Conservation (phyloP, 306 rosid genomes). For the Castanopsis chinensis region DNA sequence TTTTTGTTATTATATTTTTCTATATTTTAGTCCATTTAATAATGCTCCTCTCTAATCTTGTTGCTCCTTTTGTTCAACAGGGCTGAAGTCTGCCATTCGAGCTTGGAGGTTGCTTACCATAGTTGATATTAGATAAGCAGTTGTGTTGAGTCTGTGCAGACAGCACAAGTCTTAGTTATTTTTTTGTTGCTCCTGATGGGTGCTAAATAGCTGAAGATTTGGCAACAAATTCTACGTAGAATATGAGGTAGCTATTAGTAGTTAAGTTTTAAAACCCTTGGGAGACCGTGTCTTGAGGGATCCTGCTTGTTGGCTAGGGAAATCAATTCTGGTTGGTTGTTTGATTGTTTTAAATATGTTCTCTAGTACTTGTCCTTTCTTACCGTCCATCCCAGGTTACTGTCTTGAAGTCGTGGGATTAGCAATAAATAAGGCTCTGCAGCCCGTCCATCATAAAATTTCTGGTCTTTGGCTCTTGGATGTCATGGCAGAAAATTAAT, state of each 20-base stretch:
- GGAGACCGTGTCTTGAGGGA: conserved; percentile 34
- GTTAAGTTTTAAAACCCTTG: conserved; percentile 36
- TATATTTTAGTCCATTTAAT: neutral
- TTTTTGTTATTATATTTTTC: neutral
- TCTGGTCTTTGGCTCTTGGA: conserved; percentile 60
- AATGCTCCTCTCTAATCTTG: neutral
- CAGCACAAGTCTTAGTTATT: conserved; percentile 35
- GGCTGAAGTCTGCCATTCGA: conserved; percentile 54
- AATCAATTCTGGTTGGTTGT: conserved; percentile 33
- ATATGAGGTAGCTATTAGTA: conserved; percentile 52
- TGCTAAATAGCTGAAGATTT: conserved; percentile 42
- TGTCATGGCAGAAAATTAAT: conserved; percentile 58
- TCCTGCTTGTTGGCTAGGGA: conserved; percentile 38
- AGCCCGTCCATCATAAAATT: conserved; percentile 56
- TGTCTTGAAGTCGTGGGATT: conserved; percentile 40
- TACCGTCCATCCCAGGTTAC: conserved; percentile 34
- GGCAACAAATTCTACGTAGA: conserved; percentile 34
- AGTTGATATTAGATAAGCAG: conserved; percentile 43
- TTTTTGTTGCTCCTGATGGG: conserved; percentile 48
- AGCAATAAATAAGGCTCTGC: conserved; percentile 70
- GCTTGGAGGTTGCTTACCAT: conserved; percentile 50
- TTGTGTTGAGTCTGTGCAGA: conserved; percentile 43
- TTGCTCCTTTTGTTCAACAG: conserved; percentile 38
- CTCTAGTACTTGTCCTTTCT: conserved; percentile 42
- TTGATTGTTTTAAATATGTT: conserved; percentile 57